These are phyloP conservation scores for Entomophthora muscae DNA, from an alignment of 371 early-diverging fungal species.

Conservation along the genomic window DNA sequence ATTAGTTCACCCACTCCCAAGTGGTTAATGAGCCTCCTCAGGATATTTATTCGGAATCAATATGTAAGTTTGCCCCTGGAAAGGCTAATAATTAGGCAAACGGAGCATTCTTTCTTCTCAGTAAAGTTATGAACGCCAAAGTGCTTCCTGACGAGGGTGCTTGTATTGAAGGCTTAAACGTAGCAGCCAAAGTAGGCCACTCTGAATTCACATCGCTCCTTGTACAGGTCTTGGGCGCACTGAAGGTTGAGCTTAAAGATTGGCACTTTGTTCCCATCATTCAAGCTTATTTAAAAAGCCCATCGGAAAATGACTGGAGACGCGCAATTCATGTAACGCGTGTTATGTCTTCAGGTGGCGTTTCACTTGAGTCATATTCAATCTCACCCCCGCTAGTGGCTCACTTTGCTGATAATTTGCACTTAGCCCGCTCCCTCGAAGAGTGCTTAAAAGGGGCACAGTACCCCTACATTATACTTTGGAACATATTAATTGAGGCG, in stretches of 20 bases:
- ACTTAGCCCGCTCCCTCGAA: not conserved
- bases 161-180: conserved; percentile 29
- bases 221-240: conserved; percentile 29
- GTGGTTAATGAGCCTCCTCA: not conserved
- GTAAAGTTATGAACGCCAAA: conserved; percentile 20
- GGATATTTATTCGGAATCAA: not conserved
- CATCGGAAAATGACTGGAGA: conserved; percentile 20
- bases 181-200: conserved; percentile 38
- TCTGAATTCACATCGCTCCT: conserved; percentile 33
- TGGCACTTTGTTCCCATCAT: conserved; percentile 49
- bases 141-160: conserved; percentile 42
- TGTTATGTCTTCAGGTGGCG: conserved; percentile 38
- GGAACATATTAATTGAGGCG: not conserved
- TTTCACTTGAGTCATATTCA: conserved; percentile 23
- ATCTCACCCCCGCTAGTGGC: conserved; percentile 14
- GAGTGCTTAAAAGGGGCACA: not conserved
- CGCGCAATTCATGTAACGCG: conserved; percentile 42
- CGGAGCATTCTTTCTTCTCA: conserved; percentile 27
- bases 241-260: conserved; percentile 34
- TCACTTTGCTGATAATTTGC: not conserved
- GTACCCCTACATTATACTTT: not conserved
- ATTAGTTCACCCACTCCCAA: not conserved
- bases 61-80: not conserved
- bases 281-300: conserved; percentile 33
- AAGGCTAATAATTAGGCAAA: conserved; percentile 17